Evolutionary conservation across 768 basidiomycete species (phyloP).

Genomic region (Boletus subparvulus): DNA sequence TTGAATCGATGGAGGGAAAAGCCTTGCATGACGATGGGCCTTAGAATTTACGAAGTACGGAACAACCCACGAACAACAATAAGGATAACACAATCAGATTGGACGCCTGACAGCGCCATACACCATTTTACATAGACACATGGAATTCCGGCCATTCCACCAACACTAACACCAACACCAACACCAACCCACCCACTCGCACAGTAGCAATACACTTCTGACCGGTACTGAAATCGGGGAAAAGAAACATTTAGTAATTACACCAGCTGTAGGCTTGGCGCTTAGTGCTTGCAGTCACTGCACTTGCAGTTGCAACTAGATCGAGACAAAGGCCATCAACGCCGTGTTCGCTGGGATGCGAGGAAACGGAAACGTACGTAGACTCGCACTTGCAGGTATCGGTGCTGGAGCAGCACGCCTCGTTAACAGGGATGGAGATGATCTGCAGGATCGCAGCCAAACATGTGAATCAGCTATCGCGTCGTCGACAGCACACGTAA

Average conservation of each 20-base stretch:
- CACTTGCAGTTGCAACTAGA: conserved; percentile 16
- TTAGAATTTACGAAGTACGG: no score
- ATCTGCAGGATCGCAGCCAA: background rate
- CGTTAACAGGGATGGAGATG: conserved; percentile 8
- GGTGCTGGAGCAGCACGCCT: conserved; percentile 14
- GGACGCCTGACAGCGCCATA: background rate
- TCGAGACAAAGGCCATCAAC: background rate
- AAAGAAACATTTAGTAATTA: background rate
- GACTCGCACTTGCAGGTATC: conserved; percentile 7
- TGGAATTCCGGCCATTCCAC: background rate
- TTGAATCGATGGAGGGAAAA: no score
- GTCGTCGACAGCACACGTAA: background rate
- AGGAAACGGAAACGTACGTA: background rate
- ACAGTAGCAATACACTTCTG: background rate
- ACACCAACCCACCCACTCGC: background rate
- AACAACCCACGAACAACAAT: background rate
- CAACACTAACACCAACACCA: background rate
- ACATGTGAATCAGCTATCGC: background rate
- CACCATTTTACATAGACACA: background rate
- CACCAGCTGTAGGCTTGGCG: background rate
- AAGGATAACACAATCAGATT: background rate
- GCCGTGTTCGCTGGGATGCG: background rate
- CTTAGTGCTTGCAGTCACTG: conserved; percentile 17
- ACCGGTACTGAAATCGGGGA: no score
- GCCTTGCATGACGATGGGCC: no score